phyloP scores from a whole-genome alignment of 148 eudicot genomes.

The Heliosperma pusillum region DNA sequence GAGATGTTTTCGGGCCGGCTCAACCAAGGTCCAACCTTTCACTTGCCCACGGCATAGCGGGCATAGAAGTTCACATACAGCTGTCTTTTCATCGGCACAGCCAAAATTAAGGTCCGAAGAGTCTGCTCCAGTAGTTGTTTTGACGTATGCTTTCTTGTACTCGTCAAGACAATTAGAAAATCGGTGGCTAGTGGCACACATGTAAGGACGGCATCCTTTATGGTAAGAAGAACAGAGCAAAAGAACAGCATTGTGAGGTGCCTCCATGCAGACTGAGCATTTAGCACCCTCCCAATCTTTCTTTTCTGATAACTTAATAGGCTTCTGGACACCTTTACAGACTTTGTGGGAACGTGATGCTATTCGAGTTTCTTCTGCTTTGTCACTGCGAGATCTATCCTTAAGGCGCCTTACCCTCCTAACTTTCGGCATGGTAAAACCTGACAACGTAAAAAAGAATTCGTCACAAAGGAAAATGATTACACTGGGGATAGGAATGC shows the following conservation, averaged over 20 bases:
- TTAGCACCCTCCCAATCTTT: slow-evolving; percentile 52
- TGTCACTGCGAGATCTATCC: slow-evolving; percentile 29
- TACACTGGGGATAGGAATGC: background rate
- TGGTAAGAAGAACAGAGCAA: slow-evolving; percentile 50
- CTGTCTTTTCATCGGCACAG: slow-evolving; percentile 26
- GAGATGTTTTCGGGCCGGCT: slow-evolving; percentile 56
- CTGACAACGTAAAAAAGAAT: slow-evolving; percentile 27
- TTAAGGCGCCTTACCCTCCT: slow-evolving; percentile 41
- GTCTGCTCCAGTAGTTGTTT: slow-evolving; percentile 20
- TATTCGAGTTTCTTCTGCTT: slow-evolving; percentile 23
- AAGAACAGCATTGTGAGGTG: slow-evolving; percentile 60
- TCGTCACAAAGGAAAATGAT: background rate
- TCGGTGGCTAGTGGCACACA: slow-evolving; percentile 55
- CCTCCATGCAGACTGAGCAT: slow-evolving; percentile 58
- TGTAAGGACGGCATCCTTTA: slow-evolving; percentile 61
- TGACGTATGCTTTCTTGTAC: slow-evolving; percentile 49
- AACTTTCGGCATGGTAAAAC: slow-evolving; percentile 52
- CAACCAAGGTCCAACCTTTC: slow-evolving; percentile 82
- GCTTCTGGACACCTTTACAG: slow-evolving; percentile 34
- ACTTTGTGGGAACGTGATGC: slow-evolving; percentile 35
- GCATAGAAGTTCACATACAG: slow-evolving; percentile 54
- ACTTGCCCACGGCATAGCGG: slow-evolving; percentile 89
- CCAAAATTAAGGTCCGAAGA: slow-evolving; percentile 17
- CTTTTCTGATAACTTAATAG: slow-evolving; percentile 28
- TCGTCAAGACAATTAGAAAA: slow-evolving; percentile 56